Base-by-base conservation (phyloP, 2,329 filamentous ascomycete genomes). In the Cytospora paraplurivora region DNA sequence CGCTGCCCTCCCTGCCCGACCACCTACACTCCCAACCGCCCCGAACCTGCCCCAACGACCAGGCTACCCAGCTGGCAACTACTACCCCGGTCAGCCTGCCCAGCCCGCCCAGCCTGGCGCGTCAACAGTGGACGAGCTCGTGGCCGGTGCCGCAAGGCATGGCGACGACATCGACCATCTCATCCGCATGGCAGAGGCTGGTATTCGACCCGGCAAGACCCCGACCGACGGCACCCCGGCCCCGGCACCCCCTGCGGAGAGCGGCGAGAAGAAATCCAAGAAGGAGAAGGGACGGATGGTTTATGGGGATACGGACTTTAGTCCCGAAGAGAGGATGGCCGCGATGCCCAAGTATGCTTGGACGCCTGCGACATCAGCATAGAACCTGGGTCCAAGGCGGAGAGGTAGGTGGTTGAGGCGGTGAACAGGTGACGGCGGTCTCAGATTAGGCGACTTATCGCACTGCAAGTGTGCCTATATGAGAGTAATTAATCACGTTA, bases 281-380 rank as follows among this genome's bases (percentile, higher is more conserved):
- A 89, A 89, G 75, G 82, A 86, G 55, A 75, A 75, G 70, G 69
- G 70, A n/a, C 84, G 85, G 74, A 88, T 97, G 84, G 82, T 96
- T 35, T 97, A 95, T 78, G 88, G 88, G 67, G 91, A 96, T 73
- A 87, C 89, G 58, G 88, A 90, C 64, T 79, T 88, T 71, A 95
- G 91, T 71, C 91, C 92, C 1, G 93, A 97, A 79, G 93, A 97
- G 82, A 92, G 88, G 77, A 93, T 96, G 91, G 89, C 92, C 34
- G 78, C 80, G 72, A 79, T 95, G 78, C 82, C 90, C 66, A 88
- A 87, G 76, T 97, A 96, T 79, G 87, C 88, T 70, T 90, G 35
- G 69, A 60, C 44, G 62, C 51, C 50, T 51, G n/a, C 41, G 19
- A 17, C 47, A 13, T 33, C 50, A 12, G 52, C 44, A 54, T 63